Conservation (phyloP, 2,329 filamentous ascomycete species). For the Ceratocystiopsis sp. region DNA sequence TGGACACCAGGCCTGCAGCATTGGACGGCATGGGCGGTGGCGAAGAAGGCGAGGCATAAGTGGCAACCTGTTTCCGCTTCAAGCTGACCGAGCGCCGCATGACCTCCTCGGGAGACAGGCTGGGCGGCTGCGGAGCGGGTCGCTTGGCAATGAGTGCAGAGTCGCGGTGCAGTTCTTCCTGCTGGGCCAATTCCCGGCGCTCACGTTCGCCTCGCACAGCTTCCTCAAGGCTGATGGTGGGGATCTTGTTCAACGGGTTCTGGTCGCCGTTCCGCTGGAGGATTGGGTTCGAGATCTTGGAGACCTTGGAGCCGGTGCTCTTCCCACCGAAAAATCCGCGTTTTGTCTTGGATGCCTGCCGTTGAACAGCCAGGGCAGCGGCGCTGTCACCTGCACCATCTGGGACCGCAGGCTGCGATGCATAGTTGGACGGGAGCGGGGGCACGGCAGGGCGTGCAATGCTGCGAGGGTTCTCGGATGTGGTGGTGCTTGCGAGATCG, state of each 20-base stretch:
- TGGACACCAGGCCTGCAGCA: slow-evolving; percentile 10
- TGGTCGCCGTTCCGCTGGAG: slow-evolving; percentile 19
- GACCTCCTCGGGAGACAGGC: slow-evolving; percentile 16
- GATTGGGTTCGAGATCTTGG: slow-evolving; percentile 31
- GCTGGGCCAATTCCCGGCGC: slow-evolving; percentile 16
- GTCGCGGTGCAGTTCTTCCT: slow-evolving; percentile 14
- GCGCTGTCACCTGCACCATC: not conserved
- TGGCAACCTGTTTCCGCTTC: slow-evolving; percentile 21
- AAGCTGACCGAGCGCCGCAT: slow-evolving; percentile 19
- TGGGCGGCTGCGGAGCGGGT: slow-evolving; percentile 20
- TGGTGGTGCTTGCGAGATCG: slow-evolving; percentile 15
- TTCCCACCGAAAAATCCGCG: slow-evolving; percentile 14
- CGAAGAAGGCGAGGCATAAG: slow-evolving; percentile 8
- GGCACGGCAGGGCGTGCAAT: slow-evolving; percentile 7
- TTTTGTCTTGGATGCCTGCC: slow-evolving; percentile 10
- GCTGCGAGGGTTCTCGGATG: slow-evolving; percentile 19
- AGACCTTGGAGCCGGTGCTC: slow-evolving; percentile 7
- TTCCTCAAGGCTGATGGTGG: slow-evolving; percentile 31
- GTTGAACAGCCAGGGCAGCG: not conserved
- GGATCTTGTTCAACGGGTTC: slow-evolving; percentile 27
- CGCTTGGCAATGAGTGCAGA: slow-evolving; percentile 19
- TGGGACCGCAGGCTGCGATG: slow-evolving; percentile 10
- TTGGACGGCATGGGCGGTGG: slow-evolving; percentile 9
- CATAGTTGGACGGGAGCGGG: slow-evolving; percentile 16
- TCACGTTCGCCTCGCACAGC: slow-evolving; percentile 30